These are phyloP conservation scores for Malassezia sympodialis DNA, from an alignment of 1,284 basidiomycete species.

Conservation along the genomic window DNA sequence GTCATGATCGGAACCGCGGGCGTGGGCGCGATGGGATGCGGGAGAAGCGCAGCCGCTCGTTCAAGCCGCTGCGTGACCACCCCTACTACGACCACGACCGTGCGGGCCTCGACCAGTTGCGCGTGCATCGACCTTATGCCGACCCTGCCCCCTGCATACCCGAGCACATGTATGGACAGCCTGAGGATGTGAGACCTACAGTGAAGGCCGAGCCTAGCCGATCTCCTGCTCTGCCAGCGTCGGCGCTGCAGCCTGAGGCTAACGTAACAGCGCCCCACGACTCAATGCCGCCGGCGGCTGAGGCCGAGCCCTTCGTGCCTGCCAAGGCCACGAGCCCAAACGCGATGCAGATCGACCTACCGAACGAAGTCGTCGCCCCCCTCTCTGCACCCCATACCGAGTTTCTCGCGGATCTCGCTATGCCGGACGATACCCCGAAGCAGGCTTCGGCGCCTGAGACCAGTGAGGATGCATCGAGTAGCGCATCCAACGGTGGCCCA, in stretches of 20 bases:
- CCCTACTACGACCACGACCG: conserved; percentile 13
- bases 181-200: neutral
- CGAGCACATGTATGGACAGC: conserved; percentile 2
- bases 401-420: neutral
- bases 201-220: neutral
- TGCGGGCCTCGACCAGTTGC: conserved; percentile 2
- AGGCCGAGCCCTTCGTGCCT: neutral
- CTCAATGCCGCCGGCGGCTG: neutral
- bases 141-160: neutral
- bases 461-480: neutral
- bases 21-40: conserved; percentile 2
- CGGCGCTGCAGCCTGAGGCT: too few species aligned
- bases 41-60: neutral
- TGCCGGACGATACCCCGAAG: neutral
- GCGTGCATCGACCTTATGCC: neutral
- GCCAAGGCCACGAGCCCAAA: neutral
- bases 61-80: neutral
- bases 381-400: too few species aligned
- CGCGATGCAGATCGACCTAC: neutral
- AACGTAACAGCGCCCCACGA: too few species aligned
- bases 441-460: neutral
- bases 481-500: neutral
- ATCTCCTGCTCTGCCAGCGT: neutral
- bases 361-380: neutral
- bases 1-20: neutral